Evolutionary conservation across 164 flowering plant genomes (phyloP), one percentile per base, ranked within the genome.

Genomic region (Tetracentron sinense): DNA sequence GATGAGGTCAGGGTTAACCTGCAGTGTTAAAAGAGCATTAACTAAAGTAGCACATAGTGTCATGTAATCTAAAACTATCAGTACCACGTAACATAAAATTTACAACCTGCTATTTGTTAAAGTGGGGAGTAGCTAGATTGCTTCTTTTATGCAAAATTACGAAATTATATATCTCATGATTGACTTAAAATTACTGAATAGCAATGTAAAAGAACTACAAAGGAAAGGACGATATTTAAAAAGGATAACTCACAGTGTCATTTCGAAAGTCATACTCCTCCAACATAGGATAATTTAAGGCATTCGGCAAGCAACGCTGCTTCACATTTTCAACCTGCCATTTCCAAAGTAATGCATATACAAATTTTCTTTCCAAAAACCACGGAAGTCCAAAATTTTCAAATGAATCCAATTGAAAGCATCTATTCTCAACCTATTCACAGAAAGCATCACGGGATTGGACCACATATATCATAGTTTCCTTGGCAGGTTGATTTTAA

Each of bases 191-290:
- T 42, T 17, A 4, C 29, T 23, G 25, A 3, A 26, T 47, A 48
- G 12, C 19, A 14, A 28, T 44, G 21, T n/a, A 49, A 66, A 12
- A 35, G 7, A 31, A 57, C 33, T 57, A 16, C 61, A 52, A 1
- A 51, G 22, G 2, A 20, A 47, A 47, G 22, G 51, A 47, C n/a
- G n/a, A 22, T 19, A 47, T 51, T 21, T 62, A 44, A 61, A 53
- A 60, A 28, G 44, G 29, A n/a, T 23, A 65, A 78, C 90, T 81
- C 71, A 93, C 98, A 7, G 92, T 85, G 65, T 94, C 99, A 80
- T 94, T 94, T 74, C 99, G 81, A 80, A 94, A 94, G 75, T 94
- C 99, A 72, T 94, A 94, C 77, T 94, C 97, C 81, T 94, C 99
- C 82, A 94, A 68, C 99, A 94, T 91, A 21, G 99, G 99, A 75